A percentile compares a stretch with the other conserved stretches of the same genome.
Evolutionary conservation across 2,329 filamentous ascomycete species (phyloP).

Genomic region (Cordyceps cicadae): DNA sequence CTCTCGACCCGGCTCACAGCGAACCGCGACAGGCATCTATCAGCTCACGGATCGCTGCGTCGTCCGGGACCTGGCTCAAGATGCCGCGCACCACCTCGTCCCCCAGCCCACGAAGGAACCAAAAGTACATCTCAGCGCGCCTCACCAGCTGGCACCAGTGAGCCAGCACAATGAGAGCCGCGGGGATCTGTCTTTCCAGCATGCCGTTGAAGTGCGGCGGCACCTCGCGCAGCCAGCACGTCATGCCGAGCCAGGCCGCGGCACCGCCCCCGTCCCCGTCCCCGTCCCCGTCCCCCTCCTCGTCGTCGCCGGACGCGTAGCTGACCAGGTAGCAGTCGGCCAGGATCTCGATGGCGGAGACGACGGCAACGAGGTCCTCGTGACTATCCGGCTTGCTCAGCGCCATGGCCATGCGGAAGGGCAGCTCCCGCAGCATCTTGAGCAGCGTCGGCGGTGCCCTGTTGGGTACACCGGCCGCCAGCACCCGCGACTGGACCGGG

Average conservation of each 20-base stretch:
- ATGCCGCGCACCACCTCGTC: neutral
- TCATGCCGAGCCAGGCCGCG: neutral
- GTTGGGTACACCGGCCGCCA: neutral
- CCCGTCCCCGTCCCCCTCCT: too few species aligned
- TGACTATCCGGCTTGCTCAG: conserved; percentile 1
- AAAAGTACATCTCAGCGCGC: neutral
- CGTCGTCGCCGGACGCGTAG: neutral
- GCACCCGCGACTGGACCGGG: neutral
- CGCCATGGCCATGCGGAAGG: neutral
- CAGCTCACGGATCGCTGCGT: neutral
- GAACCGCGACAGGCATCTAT: neutral
- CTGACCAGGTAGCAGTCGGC: neutral
- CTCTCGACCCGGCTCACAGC: neutral
- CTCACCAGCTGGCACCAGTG: neutral
- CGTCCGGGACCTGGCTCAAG: neutral
- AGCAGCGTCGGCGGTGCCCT: neutral
- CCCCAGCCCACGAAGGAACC: neutral
- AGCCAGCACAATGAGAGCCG: neutral
- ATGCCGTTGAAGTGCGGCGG: neutral
- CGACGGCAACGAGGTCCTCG: neutral
- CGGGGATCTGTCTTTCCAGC: neutral
- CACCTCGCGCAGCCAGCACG: neutral
- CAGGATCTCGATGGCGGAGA: conserved; percentile 1
- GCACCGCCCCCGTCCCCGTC: neutral
- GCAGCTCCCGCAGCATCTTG: neutral